Base-by-base conservation (phyloP, 345 rosid species). In the Lenwebbia sp. region DNA sequence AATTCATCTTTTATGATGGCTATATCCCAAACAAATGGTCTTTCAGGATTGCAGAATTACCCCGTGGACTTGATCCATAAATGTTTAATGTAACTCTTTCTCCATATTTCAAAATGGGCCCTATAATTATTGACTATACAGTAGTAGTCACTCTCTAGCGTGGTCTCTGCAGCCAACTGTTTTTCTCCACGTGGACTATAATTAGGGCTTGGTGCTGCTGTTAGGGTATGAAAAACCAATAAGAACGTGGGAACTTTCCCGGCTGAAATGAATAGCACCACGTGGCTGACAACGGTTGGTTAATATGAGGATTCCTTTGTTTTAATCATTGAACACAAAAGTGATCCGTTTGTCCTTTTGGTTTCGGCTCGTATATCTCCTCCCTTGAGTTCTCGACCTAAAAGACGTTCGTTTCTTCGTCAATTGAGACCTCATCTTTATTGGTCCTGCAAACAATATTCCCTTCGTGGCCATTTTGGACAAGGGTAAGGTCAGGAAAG, bases 291-390 rank as follows among this genome's bases (percentile, higher is more conserved):
- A 21, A 10, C 70, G 7, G 81, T 75, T 86, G 86, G 84, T 5
- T 28, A 6, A 28, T 23, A 15, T 13, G n/a, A 17, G 4, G n/a
- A 76, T 58, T 84, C 75, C n/a, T 13, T 65, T 81, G 1, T 33
- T 83, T 33, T 33, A 81, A 85, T 87, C 44, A 60, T 83, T 54
- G 25, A 25, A 37, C 17, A 19, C 62, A 50, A 87, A 86, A 88
- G 90, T 55, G 84, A 83, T 88, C n/a, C 62, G 28, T 86, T 78
- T 88, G 89, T 86, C 92, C 22, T 40, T 52, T 85, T 62, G 83
- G 55, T 60, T 57, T 83, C 53, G 40, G 57, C 37, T 51, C 52
- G 78, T 3, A 10, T n/a, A 57, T 26, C 13, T 25, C 60, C 26
- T 56, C 14, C 60, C 60, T 56, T 23, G 13, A 8, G 10, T 10